Evolutionary conservation across 2,329 filamentous ascomycete genomes (phyloP).

Genomic region (Botryosphaeria dothidea): DNA sequence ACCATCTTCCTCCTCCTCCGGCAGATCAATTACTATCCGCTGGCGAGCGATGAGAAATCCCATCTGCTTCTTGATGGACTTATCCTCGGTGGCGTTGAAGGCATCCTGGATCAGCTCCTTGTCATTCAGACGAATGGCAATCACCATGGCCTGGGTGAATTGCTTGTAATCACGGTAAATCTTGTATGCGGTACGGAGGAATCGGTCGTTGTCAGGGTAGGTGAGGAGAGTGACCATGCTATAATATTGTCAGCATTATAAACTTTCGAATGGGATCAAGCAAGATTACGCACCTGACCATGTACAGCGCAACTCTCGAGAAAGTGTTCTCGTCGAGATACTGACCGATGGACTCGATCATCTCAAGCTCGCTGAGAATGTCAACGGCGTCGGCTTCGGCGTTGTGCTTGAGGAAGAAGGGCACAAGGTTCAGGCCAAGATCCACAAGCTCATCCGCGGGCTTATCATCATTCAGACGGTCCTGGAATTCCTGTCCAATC

Average conservation of each 20-base stretch:
- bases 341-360: conserved; percentile 86
- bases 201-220: conserved; percentile 95
- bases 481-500: conserved; percentile 91
- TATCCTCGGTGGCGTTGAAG: conserved; percentile 78
- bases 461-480: conserved; percentile 82
- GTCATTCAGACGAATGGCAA: conserved; percentile 93
- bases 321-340: conserved; percentile 96
- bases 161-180: conserved; percentile 95
- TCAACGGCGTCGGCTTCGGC: conserved; percentile 98
- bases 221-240: conserved; percentile 97
- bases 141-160: conserved; percentile 86
- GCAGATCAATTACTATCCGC: conserved; percentile 76
- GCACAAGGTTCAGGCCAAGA: conserved; percentile 80
- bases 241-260: conserved; percentile 25
- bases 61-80: conserved; percentile 85
- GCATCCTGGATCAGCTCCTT: conserved; percentile 77
- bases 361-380: conserved; percentile 94
- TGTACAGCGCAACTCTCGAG: conserved; percentile 89
- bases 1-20: conserved; percentile 67
- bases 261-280: background rate
- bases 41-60: conserved; percentile 91
- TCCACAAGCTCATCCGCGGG: conserved; percentile 81
- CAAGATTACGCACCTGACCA: conserved; percentile 66
- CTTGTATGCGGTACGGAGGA: conserved; percentile 86
- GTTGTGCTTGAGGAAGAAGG: conserved; percentile 95